Evolutionary conservation across 2,329 filamentous ascomycete genomes (phyloP), one percentile per base, ranked within the genome.

Genomic region (Epichloe glyceriae): DNA sequence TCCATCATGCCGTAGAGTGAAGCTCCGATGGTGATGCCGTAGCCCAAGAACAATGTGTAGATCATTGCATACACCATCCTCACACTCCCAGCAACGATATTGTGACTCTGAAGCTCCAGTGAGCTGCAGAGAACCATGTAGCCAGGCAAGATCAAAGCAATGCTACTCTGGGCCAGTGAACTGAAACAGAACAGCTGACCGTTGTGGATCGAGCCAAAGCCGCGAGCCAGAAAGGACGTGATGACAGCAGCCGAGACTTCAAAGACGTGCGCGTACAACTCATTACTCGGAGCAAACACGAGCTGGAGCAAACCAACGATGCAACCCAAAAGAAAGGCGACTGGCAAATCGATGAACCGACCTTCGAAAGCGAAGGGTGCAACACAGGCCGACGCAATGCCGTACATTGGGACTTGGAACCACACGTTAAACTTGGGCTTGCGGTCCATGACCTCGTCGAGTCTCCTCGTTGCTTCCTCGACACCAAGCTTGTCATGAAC

Each of bases 331-430:
- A 88, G 51, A 62, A 93, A 93, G 19, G 82, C 81, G 30, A 90
- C 76, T 0, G 86, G 86, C 52, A 93, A 70, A 62, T 94, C 88
- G 59, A 91, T 84, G 40, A 83, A 79, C 3, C 86, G 78, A 3
- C 85, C 86, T 51, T 82, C 72, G 61, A 93, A 94, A 3, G 85
- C 86, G 60, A 93, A 93, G 0, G 86, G 86, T 0, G 85, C 87
- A 1, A 93, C 87, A 6, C 74, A 78, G 0, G 81, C 83, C 12
- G 85, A 88, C 1, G 88, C 87, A 5, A 89, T 67, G 0, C 88
- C 88, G 57, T 88, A 90, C 34, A 88, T 69, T 1, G 82, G 65
- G 1, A 94, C 80, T 2, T 73, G 70, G 19, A 77, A 56, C 76
- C 75, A 78, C 7, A 68, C 65, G 39, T 67, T 66, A 54, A 73